Conservation (phyloP, 2,329 filamentous ascomycete genomes). For the Cryphonectria nitschkei region DNA sequence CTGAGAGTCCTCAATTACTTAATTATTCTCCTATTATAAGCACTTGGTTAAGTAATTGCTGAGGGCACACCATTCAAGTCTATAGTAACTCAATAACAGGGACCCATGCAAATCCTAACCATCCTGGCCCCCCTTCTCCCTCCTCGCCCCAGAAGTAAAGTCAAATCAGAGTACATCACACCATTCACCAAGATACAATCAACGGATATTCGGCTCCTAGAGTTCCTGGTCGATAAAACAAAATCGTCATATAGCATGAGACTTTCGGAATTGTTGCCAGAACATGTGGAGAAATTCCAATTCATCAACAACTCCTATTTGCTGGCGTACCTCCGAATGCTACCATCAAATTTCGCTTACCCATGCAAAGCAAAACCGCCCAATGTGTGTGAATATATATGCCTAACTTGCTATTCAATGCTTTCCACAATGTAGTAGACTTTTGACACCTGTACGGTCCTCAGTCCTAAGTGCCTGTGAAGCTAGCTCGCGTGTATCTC, state of each 20-base stretch:
- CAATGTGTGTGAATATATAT: background rate
- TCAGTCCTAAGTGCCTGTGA: background rate
- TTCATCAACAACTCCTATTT: constrained; percentile 33
- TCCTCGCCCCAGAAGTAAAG: too few relatives aligned
- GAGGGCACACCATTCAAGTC: too few relatives aligned
- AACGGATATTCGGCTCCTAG: background rate
- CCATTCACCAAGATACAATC: background rate
- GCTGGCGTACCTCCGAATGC: background rate
- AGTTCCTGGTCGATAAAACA: background rate
- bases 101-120: too few relatives aligned
- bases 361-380: background rate
- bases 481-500: background rate
- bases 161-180: background rate
- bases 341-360: constrained; percentile 3
- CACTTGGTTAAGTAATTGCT: too few relatives aligned
- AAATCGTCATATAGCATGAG: background rate
- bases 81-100: too few relatives aligned
- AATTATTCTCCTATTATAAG: background rate
- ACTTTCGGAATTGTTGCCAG: background rate
- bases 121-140: too few relatives aligned
- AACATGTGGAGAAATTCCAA: background rate
- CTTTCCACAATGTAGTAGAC: background rate
- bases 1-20: background rate
- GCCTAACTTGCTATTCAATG: background rate
- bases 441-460: background rate